Percentiles rank a stretch among this genome's conserved stretches.
Conservation (phyloP, 2,329 filamentous ascomycete species). For the Pyricularia pennisetigena region DNA sequence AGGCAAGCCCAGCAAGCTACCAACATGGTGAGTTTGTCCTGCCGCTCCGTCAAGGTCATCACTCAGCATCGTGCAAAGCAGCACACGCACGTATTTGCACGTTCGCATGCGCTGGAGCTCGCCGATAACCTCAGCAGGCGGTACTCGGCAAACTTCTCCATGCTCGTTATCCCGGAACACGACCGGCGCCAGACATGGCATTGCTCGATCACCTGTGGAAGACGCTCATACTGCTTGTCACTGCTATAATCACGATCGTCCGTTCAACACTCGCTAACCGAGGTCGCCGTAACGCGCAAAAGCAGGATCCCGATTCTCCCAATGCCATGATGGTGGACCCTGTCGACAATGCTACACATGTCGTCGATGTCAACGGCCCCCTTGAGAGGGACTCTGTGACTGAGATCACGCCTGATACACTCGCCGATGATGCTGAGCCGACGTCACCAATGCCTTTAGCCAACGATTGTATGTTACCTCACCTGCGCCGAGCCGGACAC, state of each 20-base stretch:
- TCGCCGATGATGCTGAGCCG: slow-evolving; percentile 37
- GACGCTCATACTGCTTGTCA: background rate
- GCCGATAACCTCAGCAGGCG: background rate
- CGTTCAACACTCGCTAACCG: background rate
- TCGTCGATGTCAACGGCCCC: slow-evolving; percentile 32
- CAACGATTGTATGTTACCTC: slow-evolving; percentile 37
- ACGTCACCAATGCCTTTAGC: slow-evolving; percentile 36
- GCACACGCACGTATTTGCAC: background rate
- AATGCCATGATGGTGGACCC: slow-evolving; percentile 47
- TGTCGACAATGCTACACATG: slow-evolving; percentile 29
- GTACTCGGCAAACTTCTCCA: background rate
- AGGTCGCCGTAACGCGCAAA: slow-evolving; percentile 29
- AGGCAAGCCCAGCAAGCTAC: background rate
- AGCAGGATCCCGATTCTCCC: slow-evolving; percentile 35
- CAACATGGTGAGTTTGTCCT: slow-evolving; percentile 3
- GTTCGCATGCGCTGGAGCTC: background rate
- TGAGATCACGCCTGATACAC: slow-evolving; percentile 44
- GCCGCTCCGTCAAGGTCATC: background rate
- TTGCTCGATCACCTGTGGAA: background rate
- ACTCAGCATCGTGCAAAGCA: background rate
- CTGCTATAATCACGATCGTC: background rate
- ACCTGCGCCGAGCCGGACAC: background rate
- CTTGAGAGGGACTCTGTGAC: slow-evolving; percentile 41
- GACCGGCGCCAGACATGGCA: background rate
- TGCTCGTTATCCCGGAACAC: background rate